Evolutionary conservation across 2,329 filamentous ascomycete species (phyloP).

Genomic region (Ramularia endophylla): DNA sequence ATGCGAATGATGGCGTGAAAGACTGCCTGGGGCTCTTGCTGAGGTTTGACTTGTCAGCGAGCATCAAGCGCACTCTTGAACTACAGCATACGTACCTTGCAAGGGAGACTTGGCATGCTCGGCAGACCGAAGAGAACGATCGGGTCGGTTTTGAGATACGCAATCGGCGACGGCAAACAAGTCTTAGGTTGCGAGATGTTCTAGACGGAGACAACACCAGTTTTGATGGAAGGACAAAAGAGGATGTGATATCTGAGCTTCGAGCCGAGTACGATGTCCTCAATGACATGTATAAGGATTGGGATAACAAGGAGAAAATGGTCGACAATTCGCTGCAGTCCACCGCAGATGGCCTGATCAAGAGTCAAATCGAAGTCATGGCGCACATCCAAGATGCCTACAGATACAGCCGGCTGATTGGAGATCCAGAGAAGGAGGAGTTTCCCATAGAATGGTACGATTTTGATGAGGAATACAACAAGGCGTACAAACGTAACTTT

Average conservation of each 20-base stretch:
- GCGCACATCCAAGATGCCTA: conserved; percentile 6
- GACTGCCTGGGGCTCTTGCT: conserved; percentile 2
- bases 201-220: not conserved
- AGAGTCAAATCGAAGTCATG: conserved; percentile 2
- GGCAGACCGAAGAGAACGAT: not conserved
- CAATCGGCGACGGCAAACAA: not conserved
- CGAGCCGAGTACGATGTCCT: conserved; percentile 3
- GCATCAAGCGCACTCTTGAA: not conserved
- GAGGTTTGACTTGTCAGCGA: conserved; percentile 2
- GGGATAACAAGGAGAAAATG: not conserved
- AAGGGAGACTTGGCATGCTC: not conserved
- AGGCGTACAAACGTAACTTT: not conserved
- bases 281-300: not conserved
- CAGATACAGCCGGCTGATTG: not conserved
- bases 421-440: not conserved
- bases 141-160: not conserved
- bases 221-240: not conserved
- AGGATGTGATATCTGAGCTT: not conserved
- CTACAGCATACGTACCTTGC: not conserved
- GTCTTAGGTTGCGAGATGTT: conserved; percentile 4
- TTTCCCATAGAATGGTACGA: not conserved
- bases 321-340: not conserved
- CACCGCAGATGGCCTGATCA: not conserved
- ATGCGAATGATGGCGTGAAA: conserved; percentile 1
- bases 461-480: conserved; percentile 6